Evolutionary conservation across 78 protist species (phyloP), one percentile per base, ranked within the genome.

Genomic region (Dictyostelium purpureum): DNA sequence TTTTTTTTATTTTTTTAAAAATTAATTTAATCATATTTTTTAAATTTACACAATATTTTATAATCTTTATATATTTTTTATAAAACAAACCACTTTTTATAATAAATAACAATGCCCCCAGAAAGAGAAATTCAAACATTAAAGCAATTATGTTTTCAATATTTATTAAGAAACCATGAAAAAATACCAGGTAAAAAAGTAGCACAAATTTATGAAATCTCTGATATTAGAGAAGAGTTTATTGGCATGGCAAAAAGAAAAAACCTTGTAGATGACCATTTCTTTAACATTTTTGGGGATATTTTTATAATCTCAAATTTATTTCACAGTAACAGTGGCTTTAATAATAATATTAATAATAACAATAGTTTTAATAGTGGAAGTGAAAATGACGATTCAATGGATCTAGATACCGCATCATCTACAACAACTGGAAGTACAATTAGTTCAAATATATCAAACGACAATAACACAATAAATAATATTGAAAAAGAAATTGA

Each of bases 191-290:
- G 52, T 38, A 83, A 75, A 35, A 42, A 70, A 35, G 63, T 83
- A 16, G 33, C 37, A 21, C 57, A 52, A 28, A 71, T 83, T 24
- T 83, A 56, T 71, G 80, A 83, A 11, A 69, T 70, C 14, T 49
- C 80, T 18, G 90, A 83, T 74, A 69, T 83, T 18, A 69, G 90
- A 70, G 90, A 83, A 31, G 57, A 70, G 43, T 83, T 83, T 42
- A 59, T 83, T 26, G 9, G 66, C 11, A 35, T 83, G 69, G 49
- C 90, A 37, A 83, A 83, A 33, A 28, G 71, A 31, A 83, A 71
- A 65, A 69, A 83, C 56, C 14, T 83, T 28, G 90, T 83, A 4
- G 90, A 83, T 31, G 90, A 83, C 56, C 90, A 83, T 71, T 83
- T 70, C 80, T 83, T 83, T 57, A 54, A 67, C n/a, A 59, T 83